Percentiles rank a stretch among this genome's conserved stretches.
These are phyloP conservation scores for Rhytidhysteron rufulum DNA, from an alignment of 2,329 filamentous ascomycete genomes.

Conservation along the genomic window DNA sequence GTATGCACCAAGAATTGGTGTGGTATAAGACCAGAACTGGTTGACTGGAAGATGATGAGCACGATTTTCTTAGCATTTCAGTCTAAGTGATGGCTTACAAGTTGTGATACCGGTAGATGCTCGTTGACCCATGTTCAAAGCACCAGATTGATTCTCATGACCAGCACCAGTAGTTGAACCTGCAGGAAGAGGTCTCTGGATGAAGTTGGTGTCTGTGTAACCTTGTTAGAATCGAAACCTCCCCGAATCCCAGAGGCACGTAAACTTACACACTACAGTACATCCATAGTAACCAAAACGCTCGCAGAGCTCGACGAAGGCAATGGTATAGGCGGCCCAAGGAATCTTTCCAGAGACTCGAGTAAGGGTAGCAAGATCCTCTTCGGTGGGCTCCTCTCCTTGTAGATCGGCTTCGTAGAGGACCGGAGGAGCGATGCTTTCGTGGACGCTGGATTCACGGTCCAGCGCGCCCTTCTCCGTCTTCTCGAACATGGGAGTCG, in stretches of 20 bases:
- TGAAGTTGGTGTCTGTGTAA: slow-evolving; percentile 37
- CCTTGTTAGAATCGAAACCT: neutral
- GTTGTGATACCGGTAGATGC: slow-evolving; percentile 33
- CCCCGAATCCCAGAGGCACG: neutral
- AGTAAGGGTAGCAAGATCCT: slow-evolving; percentile 59
- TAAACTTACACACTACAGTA: slow-evolving; percentile 57
- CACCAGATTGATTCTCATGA: slow-evolving; percentile 30
- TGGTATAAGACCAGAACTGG: slow-evolving; percentile 39
- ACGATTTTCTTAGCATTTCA: neutral
- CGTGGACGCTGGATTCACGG: slow-evolving; percentile 12
- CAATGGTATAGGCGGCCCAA: slow-evolving; percentile 64
- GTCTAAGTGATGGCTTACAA: slow-evolving; percentile 9
- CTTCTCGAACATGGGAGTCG: slow-evolving; percentile 28
- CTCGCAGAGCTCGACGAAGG: slow-evolving; percentile 71
- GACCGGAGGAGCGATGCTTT: slow-evolving; percentile 11
- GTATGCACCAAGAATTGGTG: slow-evolving; percentile 51
- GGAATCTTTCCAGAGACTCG: slow-evolving; percentile 63
- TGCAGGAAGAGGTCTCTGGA: slow-evolving; percentile 33
- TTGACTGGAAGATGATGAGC: slow-evolving; percentile 19
- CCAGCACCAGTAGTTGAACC: slow-evolving; percentile 28
- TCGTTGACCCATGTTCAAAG: slow-evolving; percentile 33
- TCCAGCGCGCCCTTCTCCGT: slow-evolving; percentile 28
- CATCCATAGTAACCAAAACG: slow-evolving; percentile 76
- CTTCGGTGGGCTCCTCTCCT: slow-evolving; percentile 52
- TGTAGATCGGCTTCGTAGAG: slow-evolving; percentile 30